These are phyloP conservation scores for Dictyostelium firmibasis DNA, from an alignment of 78 protist genomes.

Conservation along the genomic window DNA sequence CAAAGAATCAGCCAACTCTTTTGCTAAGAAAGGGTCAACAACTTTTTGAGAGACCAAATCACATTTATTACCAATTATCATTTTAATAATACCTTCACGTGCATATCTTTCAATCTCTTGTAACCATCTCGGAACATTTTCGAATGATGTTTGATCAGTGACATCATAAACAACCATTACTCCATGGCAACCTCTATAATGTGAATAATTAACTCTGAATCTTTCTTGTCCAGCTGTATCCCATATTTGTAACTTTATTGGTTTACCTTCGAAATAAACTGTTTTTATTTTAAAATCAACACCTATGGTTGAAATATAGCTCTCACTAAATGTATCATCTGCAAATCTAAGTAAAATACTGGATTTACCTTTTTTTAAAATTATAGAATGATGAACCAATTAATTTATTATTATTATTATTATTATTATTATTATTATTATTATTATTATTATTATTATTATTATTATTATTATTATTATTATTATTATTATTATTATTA, in stretches of 20 bases:
- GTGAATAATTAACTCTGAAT: constrained; percentile 20
- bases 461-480: too few relatives aligned
- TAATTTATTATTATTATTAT: not conserved
- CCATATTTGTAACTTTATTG: constrained; percentile 35
- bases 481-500: too few relatives aligned
- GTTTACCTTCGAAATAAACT: not conserved
- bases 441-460: too few relatives aligned
- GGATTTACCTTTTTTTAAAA: not conserved
- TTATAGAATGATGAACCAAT: too few relatives aligned
- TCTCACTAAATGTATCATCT: not conserved
- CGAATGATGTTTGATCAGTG: not conserved
- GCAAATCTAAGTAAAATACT: not conserved
- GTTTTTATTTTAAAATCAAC: not conserved
- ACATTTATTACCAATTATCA: not conserved
- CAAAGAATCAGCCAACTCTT: not conserved
- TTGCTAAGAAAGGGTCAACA: not conserved
- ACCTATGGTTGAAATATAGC: not conserved
- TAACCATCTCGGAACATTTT: not conserved
- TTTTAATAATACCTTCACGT: not conserved
- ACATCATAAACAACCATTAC: not conserved
- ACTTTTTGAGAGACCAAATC: not conserved
- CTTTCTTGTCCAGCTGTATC: constrained; percentile 91
- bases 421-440: constrained; percentile 23
- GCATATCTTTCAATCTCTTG: not conserved
- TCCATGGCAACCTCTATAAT: not conserved